Base-by-base conservation (phyloP, 495 filamentous ascomycete species). In the Sporormia fimetaria region DNA sequence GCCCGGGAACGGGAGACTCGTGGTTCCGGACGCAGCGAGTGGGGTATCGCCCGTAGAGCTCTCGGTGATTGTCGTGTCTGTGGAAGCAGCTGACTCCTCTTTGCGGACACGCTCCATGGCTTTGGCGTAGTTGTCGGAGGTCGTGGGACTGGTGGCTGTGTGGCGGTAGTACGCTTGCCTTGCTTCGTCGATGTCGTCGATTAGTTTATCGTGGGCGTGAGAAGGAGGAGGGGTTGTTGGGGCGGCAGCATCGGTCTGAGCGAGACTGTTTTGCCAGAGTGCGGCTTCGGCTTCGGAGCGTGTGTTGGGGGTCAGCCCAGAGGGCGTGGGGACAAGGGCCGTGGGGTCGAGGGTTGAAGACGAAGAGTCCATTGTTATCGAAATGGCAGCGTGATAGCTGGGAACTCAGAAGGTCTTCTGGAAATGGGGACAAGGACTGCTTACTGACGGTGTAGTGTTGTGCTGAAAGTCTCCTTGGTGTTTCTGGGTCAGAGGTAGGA, bases 241-340 rank as follows among this genome's bases (percentile, higher is more conserved):
- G 8, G 49, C 53, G 1, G 53, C 53, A 16, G 53, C 53, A 21
- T 51, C 47, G 31, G 53, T 56, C 25, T 56, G 53, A 11, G 42
- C 21, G 33, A 11, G 2, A 20, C 10, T 35, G 37, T 56, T 56
- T 21, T 27, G 29, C 4, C 37, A 26, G 28, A 57, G 47, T 7
- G 54, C 54, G 10, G 51, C 51, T 43, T 57, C 54, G 32, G 51
- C 54, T 44, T 57, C 54, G 18, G 54, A 39, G 39, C 51, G 50
- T 7, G 54, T 57, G 42, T 51, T 51, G 3, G 54, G 54, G n/a
- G 52, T 56, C 0, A 56, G 44, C 12, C 37, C 42, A 17, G 47
- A 47, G 24, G 52, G 52, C 6, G 47, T 51, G 2, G 16, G n/a
- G n/a, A n/a, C n/a, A n/a, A n/a, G n/a, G 7, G 31, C 25, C 12